A percentile compares a stretch with the other conserved stretches of the same genome.
Evolutionary conservation across 768 basidiomycete genomes (phyloP).

Genomic region (Psilocybe subaeruginosa): DNA sequence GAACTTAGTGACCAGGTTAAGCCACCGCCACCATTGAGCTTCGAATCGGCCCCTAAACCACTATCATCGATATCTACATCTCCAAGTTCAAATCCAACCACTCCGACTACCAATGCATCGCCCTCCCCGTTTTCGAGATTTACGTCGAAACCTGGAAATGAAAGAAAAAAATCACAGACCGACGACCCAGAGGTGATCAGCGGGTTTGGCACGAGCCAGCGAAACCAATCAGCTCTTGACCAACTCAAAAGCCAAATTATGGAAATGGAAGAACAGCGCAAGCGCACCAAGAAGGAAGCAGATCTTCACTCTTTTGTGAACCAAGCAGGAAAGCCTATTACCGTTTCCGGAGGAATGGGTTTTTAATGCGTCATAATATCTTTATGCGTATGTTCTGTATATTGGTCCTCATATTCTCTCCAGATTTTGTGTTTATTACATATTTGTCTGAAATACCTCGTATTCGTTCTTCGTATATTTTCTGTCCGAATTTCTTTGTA

Average conservation of each 20-base stretch:
- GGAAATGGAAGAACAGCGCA: constrained; percentile 11
- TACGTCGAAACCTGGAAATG: constrained; percentile 5
- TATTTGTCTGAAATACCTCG: background rate
- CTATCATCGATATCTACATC: background rate
- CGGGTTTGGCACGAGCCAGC: background rate
- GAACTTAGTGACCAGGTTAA: background rate
- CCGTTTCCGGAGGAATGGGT: constrained; percentile 12
- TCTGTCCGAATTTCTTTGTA: background rate
- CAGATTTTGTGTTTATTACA: background rate
- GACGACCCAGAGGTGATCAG: background rate
- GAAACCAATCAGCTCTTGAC: background rate
- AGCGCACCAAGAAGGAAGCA: constrained; percentile 16
- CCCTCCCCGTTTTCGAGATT: constrained; percentile 13
- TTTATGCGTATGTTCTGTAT: background rate
- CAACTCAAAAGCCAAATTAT: constrained; percentile 6
- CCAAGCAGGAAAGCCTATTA: constrained; percentile 6
- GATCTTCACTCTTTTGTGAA: constrained; percentile 5
- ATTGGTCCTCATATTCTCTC: background rate
- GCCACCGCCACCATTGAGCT: background rate
- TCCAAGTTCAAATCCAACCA: background rate
- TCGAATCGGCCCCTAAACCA: background rate
- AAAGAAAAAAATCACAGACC: constrained; percentile 2
- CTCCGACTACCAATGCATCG: background rate
- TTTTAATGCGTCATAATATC: constrained; percentile 5
- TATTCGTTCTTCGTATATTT: background rate